Evolutionary conservation across 2,329 filamentous ascomycete species (phyloP), one percentile per base, ranked within the genome.

Genomic region (Dactylellina drechsleri): DNA sequence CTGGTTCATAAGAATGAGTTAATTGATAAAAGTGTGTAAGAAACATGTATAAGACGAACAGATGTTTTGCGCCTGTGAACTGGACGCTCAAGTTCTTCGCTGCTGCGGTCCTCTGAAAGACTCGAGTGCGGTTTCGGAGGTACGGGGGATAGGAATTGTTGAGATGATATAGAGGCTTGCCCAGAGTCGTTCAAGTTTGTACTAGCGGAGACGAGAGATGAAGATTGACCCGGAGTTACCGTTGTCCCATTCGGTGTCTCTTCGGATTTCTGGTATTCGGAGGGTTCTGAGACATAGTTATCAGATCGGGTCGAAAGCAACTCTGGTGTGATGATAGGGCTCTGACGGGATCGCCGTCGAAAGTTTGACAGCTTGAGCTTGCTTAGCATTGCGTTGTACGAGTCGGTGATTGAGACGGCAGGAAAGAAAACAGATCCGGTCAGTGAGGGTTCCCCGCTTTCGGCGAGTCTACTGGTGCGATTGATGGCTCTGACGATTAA

Each of bases 311-410:
- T n/a, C 16, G 45, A 45, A 16, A 18, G 41, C 6, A 43, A 18
- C 2, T 65, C 60, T 2, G 62, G 47, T 15, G 43, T 18, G 16
- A 20, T 16, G 2, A 18, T 50, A 3, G 67, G 57, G 18, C 62
- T 67, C 28, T 74, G 70, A 28, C 70, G 62, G 20, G 70, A 74
- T 15, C 70, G 57, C 5, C 70, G 70, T 16, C 70, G 40, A 18
- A 74, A 58, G 12, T 36, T 64, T 8, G 70, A 31, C 18, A 74
- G 45, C 20, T 74, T 74, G 20, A 74, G 57, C 52, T 74, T 74
- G 41, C 58, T 53, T 12, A 74, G 50, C 70, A 74, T 74, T 23
- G 62, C 54, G 16, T 15, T 40, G 40, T 47, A 54, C 7, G 13
- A n/a, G 43, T n/a, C 13, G 16, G 43, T n/a, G 4, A 18, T 47